Evolutionary conservation across 2,329 filamentous ascomycete genomes (phyloP).

Genomic region (Nigrograna mackinnonii): DNA sequence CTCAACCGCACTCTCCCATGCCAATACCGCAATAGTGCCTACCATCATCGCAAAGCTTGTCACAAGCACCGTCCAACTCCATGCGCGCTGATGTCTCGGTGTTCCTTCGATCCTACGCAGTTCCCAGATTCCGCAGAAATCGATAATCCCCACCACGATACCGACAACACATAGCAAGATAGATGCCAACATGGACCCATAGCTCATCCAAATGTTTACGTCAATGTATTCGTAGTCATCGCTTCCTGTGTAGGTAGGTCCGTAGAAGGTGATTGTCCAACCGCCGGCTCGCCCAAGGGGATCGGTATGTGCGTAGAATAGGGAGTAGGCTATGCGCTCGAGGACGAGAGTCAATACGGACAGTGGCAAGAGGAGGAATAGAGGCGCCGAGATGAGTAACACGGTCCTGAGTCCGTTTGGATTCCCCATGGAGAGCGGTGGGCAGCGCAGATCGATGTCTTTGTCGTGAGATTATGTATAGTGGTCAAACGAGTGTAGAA

Average conservation of each 20-base stretch:
- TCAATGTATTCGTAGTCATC: slow-evolving; percentile 8
- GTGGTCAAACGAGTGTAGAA: too few relatives aligned
- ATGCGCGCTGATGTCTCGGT: slow-evolving; percentile 20
- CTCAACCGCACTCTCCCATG: slow-evolving; percentile 23
- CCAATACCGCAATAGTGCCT: slow-evolving; percentile 21
- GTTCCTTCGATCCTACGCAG: slow-evolving; percentile 28
- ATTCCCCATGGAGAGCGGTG: too few relatives aligned
- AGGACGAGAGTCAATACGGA: slow-evolving; percentile 23
- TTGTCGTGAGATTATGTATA: too few relatives aligned
- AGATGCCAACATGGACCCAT: slow-evolving; percentile 17
- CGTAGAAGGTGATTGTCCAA: slow-evolving; percentile 13
- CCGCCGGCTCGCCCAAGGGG: too few relatives aligned
- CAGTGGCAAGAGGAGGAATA: slow-evolving; percentile 26
- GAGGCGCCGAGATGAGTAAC: slow-evolving; percentile 20
- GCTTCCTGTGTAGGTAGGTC: slow-evolving; percentile 6
- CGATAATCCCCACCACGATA: slow-evolving; percentile 19
- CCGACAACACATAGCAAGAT: slow-evolving; percentile 19
- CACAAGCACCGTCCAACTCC: slow-evolving; percentile 28
- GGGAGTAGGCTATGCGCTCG: slow-evolving; percentile 25
- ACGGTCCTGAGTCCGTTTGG: slow-evolving; percentile 22
- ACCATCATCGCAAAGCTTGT: slow-evolving; percentile 17
- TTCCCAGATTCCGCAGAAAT: slow-evolving; percentile 30
- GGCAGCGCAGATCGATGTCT: too few relatives aligned
- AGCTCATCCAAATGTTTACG: slow-evolving; percentile 15
- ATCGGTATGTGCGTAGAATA: too few relatives aligned